Base-by-base conservation (phyloP, 2,329 filamentous ascomycete species). In the Sclerotinia spermophila region DNA sequence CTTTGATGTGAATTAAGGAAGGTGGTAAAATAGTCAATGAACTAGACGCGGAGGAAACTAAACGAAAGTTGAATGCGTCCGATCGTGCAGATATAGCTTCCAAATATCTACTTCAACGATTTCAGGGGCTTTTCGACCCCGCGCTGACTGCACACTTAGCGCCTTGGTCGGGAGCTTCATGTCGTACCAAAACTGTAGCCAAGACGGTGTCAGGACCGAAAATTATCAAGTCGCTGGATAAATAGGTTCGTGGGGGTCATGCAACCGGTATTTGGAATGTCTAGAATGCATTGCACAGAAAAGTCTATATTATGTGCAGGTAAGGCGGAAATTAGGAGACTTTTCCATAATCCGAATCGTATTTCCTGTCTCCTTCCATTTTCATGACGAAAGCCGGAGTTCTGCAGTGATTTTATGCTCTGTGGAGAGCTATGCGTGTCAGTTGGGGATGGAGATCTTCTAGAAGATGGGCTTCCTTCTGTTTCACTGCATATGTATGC, bases 401-500 rank as follows among this genome's bases (percentile, higher is more conserved):
- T 55, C 62, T 66, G 45, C 62, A 53, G 62, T 10, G 21, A 15
- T 0, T 30, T 30, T 5, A 53, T 69, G 58, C 35, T 44, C 67
- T 44, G 27, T 61, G 21, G 44, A n/a, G 35, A 40, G 45, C 45
- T 64, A 48, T 66, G 33, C 51, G 45, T 45, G 38, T 60, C 33
- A 62, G 42, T n/a, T 48, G 33, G 19, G 56, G 51, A 38, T 53
- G 60, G 60, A 70, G 45, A 53, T 19, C 30, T 66, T 70, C 68
- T 58, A 58, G 68, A 70, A 66, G 40, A 45, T 13, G 21, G 40
- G 51, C 15, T 35, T 45, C 40, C 68, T 70, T 70, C 68, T 24
- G 60, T 66, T 66, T 66, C 60, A 70, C 40, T 70, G 35, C 62
- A 66, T 70, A 66, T 66, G 48, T 33, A 66, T 58, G 30, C 30